phyloP scores from a whole-genome alignment of 495 filamentous ascomycete genomes.

The Staphylotrichum longicolle region DNA sequence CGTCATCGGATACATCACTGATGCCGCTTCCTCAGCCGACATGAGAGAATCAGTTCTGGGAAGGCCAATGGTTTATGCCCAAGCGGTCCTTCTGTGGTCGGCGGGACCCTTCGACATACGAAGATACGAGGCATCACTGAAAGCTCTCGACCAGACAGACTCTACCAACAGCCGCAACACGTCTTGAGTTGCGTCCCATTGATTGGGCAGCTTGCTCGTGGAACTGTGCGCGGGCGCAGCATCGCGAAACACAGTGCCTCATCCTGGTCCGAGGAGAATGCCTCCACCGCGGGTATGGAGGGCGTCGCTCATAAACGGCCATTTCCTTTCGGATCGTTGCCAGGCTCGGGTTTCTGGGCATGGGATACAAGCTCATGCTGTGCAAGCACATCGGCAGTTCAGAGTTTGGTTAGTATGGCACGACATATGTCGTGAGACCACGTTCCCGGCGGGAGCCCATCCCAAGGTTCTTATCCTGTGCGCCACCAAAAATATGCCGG shows the following conservation, averaged over 20 bases:
- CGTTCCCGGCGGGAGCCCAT: neutral
- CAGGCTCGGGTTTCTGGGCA: constrained; percentile 5
- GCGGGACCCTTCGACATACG: constrained; percentile 62
- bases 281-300: neutral
- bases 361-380: constrained; percentile 8
- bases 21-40: constrained; percentile 22
- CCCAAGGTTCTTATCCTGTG: neutral
- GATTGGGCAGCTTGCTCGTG: neutral
- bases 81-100: constrained; percentile 66
- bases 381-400: constrained; percentile 1
- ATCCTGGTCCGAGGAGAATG: constrained; percentile 1
- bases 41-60: constrained; percentile 3
- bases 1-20: constrained; percentile 75
- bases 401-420: constrained; percentile 19
- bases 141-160: constrained; percentile 16
- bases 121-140: constrained; percentile 57
- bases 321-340: neutral
- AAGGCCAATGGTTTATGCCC: constrained; percentile 43
- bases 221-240: neutral
- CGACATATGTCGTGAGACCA: constrained; percentile 29
- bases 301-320: neutral
- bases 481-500: neutral
- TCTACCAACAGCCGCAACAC: neutral
- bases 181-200: neutral
- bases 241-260: neutral